These are phyloP conservation scores for Gnomoniopsis smithogilvyi DNA, from an alignment of 2,329 filamentous ascomycete species.

Conservation along the genomic window DNA sequence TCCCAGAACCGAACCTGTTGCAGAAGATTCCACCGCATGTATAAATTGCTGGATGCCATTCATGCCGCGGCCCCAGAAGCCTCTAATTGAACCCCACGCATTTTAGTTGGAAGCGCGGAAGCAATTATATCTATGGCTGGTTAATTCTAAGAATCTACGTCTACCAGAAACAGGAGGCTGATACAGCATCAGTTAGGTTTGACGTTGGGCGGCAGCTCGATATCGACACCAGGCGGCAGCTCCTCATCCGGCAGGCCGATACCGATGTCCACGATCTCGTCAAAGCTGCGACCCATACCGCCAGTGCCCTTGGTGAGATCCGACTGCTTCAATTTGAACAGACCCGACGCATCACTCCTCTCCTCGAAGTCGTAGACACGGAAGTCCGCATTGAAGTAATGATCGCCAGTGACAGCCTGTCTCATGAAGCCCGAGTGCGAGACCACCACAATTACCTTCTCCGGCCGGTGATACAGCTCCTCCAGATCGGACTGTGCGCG, in stretches of 20 bases:
- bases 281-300: slow-evolving; percentile 47
- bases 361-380: slow-evolving; percentile 56
- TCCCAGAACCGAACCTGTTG: too few relatives aligned
- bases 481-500: slow-evolving; percentile 51
- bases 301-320: slow-evolving; percentile 45
- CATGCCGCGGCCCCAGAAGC: too few relatives aligned
- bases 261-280: slow-evolving; percentile 29
- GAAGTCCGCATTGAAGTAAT: slow-evolving; percentile 62
- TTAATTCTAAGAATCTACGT: not conserved
- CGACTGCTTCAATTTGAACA: slow-evolving; percentile 42
- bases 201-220: slow-evolving; percentile 5
- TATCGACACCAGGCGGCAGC: slow-evolving; percentile 12
- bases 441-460: slow-evolving; percentile 62
- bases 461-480: slow-evolving; percentile 48
- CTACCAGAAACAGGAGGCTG: not conserved
- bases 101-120: too few relatives aligned
- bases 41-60: too few relatives aligned
- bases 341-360: slow-evolving; percentile 23
- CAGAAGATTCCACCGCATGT: too few relatives aligned
- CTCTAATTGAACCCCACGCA: not conserved
- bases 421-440: slow-evolving; percentile 63
- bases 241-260: slow-evolving; percentile 25
- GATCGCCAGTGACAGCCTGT: slow-evolving; percentile 51
- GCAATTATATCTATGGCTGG: too few relatives aligned
- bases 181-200: slow-evolving; percentile 8